Base-by-base conservation (phyloP, 768 basidiomycete species). In the Suillus spraguei region DNA sequence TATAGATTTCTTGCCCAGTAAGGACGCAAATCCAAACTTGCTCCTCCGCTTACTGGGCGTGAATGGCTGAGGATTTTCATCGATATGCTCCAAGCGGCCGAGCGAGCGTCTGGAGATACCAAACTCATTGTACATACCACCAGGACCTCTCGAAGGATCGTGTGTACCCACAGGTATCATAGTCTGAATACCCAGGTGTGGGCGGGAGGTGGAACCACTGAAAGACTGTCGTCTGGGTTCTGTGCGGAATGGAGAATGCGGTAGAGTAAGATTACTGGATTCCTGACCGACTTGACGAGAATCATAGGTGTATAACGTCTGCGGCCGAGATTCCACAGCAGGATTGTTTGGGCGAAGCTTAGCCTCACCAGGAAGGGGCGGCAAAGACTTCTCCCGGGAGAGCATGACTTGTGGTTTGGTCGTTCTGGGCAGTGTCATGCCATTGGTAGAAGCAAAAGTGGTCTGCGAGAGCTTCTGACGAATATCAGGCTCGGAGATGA, bases 171-270 rank as follows among this genome's bases (percentile, higher is more conserved):
- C 62, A 35, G 86, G 85, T 72, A 85, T 73, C 11, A 47, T 47
- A n/a, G 83, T 88, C 67, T 86, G 87, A 28, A 79, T 67, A 10
- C 71, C 78, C 24, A 85, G 70, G 59, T 83, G 83, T 8, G 90
- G 86, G 22, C 82, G 82, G 7, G 87, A 83, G 16, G 84, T 77
- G 24, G 85, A 76, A 20, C 92, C 93, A 46, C 86, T 80, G 65
- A 94, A 93, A 3, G 92, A 94, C 72, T 93, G 92, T 50, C 92
- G 81, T 64, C 92, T 81, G 42, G 68, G 66, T 61, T 91, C 90
- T 20, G 69, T 77, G 49, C 83, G 83, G 81, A 91, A 92, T 4
- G 88, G 82, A 4, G 87, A 83, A 58, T 85, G 82, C 3, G 89
- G 88, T 36, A 86, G 87, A 9, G 82, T 67, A 68, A 90, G 86